Evolutionary conservation across 768 basidiomycete genomes (phyloP).

Genomic region (Strobilomyces confusus): DNA sequence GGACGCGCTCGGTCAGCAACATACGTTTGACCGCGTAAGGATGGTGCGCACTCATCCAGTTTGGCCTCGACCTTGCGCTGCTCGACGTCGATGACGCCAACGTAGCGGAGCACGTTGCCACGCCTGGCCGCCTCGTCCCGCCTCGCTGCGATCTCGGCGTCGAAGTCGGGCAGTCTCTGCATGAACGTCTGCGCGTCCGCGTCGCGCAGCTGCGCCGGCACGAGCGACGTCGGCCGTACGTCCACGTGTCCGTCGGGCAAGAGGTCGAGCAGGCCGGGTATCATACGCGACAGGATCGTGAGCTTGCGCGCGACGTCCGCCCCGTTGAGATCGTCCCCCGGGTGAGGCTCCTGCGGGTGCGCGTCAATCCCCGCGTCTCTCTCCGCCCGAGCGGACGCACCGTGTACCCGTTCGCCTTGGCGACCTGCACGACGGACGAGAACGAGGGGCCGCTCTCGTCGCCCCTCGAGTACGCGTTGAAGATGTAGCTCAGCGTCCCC

Average conservation of each 20-base stretch:
- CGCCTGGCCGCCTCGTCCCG: constrained; percentile 74
- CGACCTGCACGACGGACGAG: constrained; percentile 83
- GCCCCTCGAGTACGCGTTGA: constrained; percentile 88
- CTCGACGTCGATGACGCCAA: constrained; percentile 89
- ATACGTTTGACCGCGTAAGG: neutral
- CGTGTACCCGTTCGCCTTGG: constrained; percentile 93
- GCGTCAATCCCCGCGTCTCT: neutral
- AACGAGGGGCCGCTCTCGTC: constrained; percentile 68
- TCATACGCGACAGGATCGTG: constrained; percentile 86
- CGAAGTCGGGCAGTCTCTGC: constrained; percentile 72
- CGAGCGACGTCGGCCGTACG: constrained; percentile 80
- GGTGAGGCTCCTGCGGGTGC: constrained; percentile 88
- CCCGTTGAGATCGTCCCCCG: constrained; percentile 94
- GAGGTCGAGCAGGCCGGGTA: constrained; percentile 45
- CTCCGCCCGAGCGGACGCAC: constrained; percentile 38
- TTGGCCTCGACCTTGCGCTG: constrained; percentile 67
- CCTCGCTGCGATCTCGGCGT: constrained; percentile 70
- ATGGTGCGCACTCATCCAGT: constrained; percentile 69
- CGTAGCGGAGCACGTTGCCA: constrained; percentile 87
- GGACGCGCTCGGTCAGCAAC: constrained; percentile 1
- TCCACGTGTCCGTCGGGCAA: constrained; percentile 78
- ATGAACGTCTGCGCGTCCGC: constrained; percentile 84
- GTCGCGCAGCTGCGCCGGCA: constrained; percentile 69
- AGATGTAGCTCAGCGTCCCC: constrained; percentile 98
- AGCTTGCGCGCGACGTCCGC: constrained; percentile 97